Evolutionary conservation across 2,329 filamentous ascomycete genomes (phyloP).

Genomic region (Pseudocercospora eumusae): DNA sequence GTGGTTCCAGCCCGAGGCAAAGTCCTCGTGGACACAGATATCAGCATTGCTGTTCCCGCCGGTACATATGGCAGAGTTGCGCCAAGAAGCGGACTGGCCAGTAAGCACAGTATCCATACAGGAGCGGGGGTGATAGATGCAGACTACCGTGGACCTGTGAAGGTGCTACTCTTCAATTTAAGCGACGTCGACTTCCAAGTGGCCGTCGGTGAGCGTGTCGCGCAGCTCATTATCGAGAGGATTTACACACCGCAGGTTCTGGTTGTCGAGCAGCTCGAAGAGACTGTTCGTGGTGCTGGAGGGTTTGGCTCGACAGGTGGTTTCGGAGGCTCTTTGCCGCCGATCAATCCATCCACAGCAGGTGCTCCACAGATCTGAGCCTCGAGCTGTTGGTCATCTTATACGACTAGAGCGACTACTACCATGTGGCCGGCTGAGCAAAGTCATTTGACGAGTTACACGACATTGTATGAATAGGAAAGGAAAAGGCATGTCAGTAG

Average conservation of each 20-base stretch:
- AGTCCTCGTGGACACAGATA: slow-evolving; percentile 83
- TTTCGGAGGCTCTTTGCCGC: slow-evolving; percentile 40
- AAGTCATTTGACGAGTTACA: neutral
- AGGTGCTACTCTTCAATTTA: slow-evolving; percentile 94
- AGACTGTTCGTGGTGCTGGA: slow-evolving; percentile 85
- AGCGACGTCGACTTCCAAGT: slow-evolving; percentile 77
- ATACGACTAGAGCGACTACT: neutral
- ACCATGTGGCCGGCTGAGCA: neutral
- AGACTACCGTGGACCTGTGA: slow-evolving; percentile 92
- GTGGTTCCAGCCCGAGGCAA: slow-evolving; percentile 80
- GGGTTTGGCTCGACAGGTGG: slow-evolving; percentile 87
- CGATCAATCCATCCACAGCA: slow-evolving; percentile 22
- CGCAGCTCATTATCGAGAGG: slow-evolving; percentile 89
- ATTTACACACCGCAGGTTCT: slow-evolving; percentile 90
- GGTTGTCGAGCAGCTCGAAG: slow-evolving; percentile 85
- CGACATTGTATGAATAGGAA: slow-evolving; percentile 3
- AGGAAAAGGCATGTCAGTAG: neutral
- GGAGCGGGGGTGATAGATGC: slow-evolving; percentile 97
- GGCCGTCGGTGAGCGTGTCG: slow-evolving; percentile 83
- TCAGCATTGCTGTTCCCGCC: slow-evolving; percentile 84
- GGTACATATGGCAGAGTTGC: slow-evolving; percentile 75
- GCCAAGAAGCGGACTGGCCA: slow-evolving; percentile 36
- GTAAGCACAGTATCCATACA: slow-evolving; percentile 92
- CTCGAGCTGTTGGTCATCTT: neutral
- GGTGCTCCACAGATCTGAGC: neutral